Evolutionary conservation across 2,329 filamentous ascomycete species (phyloP), one percentile per base, ranked within the genome.

Genomic region (Phyllachora maydis): DNA sequence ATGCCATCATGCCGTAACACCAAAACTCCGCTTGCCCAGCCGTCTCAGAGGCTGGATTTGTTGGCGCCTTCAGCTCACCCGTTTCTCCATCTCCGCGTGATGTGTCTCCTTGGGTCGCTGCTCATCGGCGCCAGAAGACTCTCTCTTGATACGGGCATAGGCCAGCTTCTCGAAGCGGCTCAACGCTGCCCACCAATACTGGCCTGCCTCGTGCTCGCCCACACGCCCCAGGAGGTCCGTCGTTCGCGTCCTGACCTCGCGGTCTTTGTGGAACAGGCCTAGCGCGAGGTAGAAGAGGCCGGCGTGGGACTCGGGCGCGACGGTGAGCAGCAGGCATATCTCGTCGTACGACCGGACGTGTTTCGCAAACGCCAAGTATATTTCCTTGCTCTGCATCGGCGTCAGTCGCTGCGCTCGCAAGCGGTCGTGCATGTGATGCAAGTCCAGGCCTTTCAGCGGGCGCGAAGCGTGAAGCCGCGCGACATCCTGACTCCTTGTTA

Each of bases 361-460:
- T 37, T 70, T 67, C 9, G 73, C 56, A 11, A 98, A 62, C 1
- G 81, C 73, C 11, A 88, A 52, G 41, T 93, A 98, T 19, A 98
- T 76, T 23, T 83, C 76, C 10, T 70, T 75, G 26, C 76, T 76
- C 32, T 85, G 75, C 4, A 67, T 53, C 3, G 78, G 67, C 2
- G 65, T 70, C 1, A 95, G 59, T 26, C 81, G 77, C 30, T 92
- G 65, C 29, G 75, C 74, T 12, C 83, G 72, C 5, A 98, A 59
- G 6, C 82, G 78, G 47, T 95, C 85, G 44, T 93, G 81, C 43
- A 93, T 73, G 46, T 95, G 83, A 35, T 83, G 71, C 7, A 98
- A 54, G 42, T 98, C 88, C 11, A 90, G 58, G n/a, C 70, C 65
- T 33, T 81, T 76, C 19, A 85, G 59, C 1, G 78, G 74, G 19